phyloP scores from a whole-genome alignment of 108 stramenopile species.

The Cyclotella baltica region DNA sequence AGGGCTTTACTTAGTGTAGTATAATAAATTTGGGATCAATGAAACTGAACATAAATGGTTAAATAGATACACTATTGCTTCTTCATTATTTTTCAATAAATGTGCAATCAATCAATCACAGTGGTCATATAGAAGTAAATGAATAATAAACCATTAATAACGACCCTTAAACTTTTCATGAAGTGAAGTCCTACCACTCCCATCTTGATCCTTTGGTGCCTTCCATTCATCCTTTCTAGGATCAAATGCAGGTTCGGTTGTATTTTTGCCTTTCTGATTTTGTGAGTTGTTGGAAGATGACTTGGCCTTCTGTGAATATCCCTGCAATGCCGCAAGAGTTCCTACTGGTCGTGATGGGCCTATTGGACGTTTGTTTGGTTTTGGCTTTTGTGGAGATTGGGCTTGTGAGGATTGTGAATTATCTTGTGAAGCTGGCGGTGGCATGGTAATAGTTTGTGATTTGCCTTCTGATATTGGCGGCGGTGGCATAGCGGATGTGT shows the following conservation, averaged over 20 bases:
- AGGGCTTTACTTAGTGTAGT: too few relatives aligned
- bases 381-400: neutral
- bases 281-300: slow-evolving; percentile 8
- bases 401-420: neutral
- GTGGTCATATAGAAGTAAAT: too few relatives aligned
- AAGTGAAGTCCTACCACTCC: slow-evolving; percentile 77
- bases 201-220: slow-evolving; percentile 81
- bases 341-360: slow-evolving; percentile 30
- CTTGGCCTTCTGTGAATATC: too few relatives aligned
- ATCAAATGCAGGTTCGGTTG: slow-evolving; percentile 34
- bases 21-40: too few relatives aligned
- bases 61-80: too few relatives aligned
- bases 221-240: slow-evolving; percentile 75
- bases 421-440: too few relatives aligned
- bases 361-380: slow-evolving; percentile 13
- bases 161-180: slow-evolving; percentile 88
- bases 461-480: neutral
- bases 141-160: slow-evolving; percentile 71
- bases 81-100: too few relatives aligned
- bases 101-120: too few relatives aligned
- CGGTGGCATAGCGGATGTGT: neutral
- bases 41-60: too few relatives aligned
- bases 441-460: neutral
- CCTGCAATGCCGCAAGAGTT: slow-evolving; percentile 41
- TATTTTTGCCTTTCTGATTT: neutral